Evolutionary conservation across 1,139 yeast genomes (phyloP).

Genomic region (Sugiyamaella grinbergsii): DNA sequence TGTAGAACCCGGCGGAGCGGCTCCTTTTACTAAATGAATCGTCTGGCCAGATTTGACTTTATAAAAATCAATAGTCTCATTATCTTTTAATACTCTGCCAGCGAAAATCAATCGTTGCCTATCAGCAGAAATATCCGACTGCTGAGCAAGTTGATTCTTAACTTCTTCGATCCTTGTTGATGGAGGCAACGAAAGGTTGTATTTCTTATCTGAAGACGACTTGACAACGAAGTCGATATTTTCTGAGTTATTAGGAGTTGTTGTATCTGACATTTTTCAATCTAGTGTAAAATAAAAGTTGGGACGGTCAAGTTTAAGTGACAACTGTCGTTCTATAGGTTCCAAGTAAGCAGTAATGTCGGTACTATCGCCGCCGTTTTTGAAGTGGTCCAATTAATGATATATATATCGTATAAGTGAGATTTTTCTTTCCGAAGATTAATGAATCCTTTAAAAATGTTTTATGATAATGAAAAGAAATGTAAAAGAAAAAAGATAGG

Average conservation of each 20-base stretch:
- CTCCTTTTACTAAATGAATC: slow-evolving; percentile 78
- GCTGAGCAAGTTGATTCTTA: slow-evolving; percentile 62
- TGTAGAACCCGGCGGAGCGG: slow-evolving; percentile 43
- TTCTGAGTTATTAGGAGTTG: slow-evolving; percentile 1
- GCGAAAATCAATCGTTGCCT: slow-evolving; percentile 89
- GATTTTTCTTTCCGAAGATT: too few relatives aligned
- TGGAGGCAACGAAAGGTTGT: slow-evolving; percentile 60
- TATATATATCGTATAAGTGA: too few relatives aligned
- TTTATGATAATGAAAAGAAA: too few relatives aligned
- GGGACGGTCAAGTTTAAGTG: not conserved
- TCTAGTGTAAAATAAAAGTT: not conserved
- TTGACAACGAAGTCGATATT: slow-evolving; percentile 26
- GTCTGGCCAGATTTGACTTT: slow-evolving; percentile 86
- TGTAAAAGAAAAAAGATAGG: not conserved
- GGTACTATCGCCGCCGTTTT: too few relatives aligned
- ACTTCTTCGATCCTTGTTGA: slow-evolving; percentile 64
- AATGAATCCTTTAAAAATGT: too few relatives aligned
- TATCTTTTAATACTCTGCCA: slow-evolving; percentile 89
- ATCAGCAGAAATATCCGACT: slow-evolving; percentile 66
- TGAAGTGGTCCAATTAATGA: too few relatives aligned
- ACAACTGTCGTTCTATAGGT: not conserved
- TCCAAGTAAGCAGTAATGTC: not conserved
- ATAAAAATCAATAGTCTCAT: slow-evolving; percentile 70
- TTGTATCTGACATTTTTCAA: slow-evolving; percentile 13
- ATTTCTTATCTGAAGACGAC: slow-evolving; percentile 76